Base-by-base conservation (phyloP, 768 basidiomycete species). In the Harrya chromipes region DNA sequence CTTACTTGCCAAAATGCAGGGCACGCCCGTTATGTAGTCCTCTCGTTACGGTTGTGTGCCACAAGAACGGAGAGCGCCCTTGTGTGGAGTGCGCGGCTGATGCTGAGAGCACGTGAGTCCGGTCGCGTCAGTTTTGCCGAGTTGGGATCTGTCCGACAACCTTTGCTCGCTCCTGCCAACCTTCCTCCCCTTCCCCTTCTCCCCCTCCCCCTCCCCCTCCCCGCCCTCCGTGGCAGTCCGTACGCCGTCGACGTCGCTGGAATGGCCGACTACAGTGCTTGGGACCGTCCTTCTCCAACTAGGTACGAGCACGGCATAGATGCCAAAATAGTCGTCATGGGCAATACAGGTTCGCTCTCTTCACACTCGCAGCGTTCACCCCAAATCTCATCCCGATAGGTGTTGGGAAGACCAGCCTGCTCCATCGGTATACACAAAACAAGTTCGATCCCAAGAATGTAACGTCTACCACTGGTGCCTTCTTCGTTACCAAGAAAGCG, bases 321-420 rank as follows among this genome's bases (percentile, higher is more conserved):
- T 76, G 89, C 88, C 68, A 94, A 94, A 82, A 90, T 94, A 68
- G 92, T 95, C 66, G 83, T 95, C 61, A 91, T 94, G 87, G 91
- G 89, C 74, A 92, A 87, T 70, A 76, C 74, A 59, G 80, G 81
- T 79, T 47, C 51, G 76, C 59, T 43, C 31, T 40, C 33, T 39
- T 58, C 50, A 19, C 40, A 31, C 43, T 49, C 58, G 23, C 57
- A 50, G 23, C 51, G 21, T 41, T 38, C 54, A 42, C 33, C 45
- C 14, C 35, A 72, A 36, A 41, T 38, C 61, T 57, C 46, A 47
- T 46, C 34, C 47, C 48, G 45, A 59, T 57, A 91, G 90, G 90
- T 61, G 91, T 94, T 49, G 92, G 93, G 60, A 94, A 94, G 75
- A 93, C 93, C 53, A 90, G 89, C 64, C 82, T 97, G 48, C 79